Percentiles rank a stretch among this genome's conserved stretches.
Conservation (phyloP, 306 rosid genomes). For the Quercus suber region DNA sequence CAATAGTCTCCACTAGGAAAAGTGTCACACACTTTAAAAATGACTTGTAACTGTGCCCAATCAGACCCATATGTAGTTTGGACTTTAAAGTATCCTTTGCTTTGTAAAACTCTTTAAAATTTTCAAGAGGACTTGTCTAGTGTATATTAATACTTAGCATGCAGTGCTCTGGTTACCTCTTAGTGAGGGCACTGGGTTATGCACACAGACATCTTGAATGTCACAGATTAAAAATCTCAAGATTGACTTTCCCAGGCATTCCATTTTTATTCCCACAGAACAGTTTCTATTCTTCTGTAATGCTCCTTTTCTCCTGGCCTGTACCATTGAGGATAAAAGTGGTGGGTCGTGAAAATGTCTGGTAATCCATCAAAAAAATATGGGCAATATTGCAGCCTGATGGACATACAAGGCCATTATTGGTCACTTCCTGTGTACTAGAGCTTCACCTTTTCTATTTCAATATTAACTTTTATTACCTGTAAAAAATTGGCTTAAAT, state of each 20-base stretch:
- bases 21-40: not conserved
- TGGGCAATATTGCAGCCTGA: not conserved
- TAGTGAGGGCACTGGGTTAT: not conserved
- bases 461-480: too few relatives aligned
- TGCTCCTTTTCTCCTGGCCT: too few relatives aligned
- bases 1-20: not conserved
- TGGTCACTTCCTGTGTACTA: too few relatives aligned
- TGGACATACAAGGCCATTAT: not conserved
- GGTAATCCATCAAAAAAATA: not conserved
- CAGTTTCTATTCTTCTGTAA: not conserved
- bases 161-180: not conserved
- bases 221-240: not conserved
- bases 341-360: not conserved
- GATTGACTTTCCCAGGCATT: not conserved
- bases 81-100: not conserved
- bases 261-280: not conserved
- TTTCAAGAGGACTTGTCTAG: not conserved
- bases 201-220: not conserved
- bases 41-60: not conserved
- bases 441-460: too few relatives aligned
- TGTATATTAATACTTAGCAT: not conserved
- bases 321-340: not conserved
- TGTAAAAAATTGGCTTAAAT: too few relatives aligned
- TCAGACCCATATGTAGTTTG: not conserved
- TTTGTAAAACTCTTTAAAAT: not conserved